Percentiles rank a stretch among this genome's conserved stretches.
Conservation (phyloP, 129 eudicot species). For the Centrapalus pauciflorus region DNA sequence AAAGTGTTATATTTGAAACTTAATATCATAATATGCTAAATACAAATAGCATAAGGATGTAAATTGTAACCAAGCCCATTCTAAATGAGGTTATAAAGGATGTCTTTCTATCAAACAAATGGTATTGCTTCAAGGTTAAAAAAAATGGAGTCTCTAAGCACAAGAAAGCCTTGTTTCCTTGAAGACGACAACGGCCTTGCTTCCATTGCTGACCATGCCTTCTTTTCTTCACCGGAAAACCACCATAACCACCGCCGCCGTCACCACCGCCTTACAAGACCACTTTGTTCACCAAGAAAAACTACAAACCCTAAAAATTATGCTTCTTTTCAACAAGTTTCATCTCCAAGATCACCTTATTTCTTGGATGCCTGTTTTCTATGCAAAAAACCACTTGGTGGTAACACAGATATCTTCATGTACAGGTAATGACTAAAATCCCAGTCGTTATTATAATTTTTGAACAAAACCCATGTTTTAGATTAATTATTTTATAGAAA, state of each 20-base stretch:
- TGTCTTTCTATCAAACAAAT: too few species aligned
- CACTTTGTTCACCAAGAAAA: conserved; percentile 26
- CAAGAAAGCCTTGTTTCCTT: conserved; percentile 34
- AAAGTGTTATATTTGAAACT: too few species aligned
- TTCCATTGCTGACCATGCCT: conserved; percentile 20
- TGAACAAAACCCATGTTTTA: background rate
- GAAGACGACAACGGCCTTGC: conserved; percentile 36
- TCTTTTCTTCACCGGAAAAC: background rate
- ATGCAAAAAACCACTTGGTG: conserved; percentile 30
- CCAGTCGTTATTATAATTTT: too few species aligned
- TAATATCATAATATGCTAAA: too few species aligned
- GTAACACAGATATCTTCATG: conserved; percentile 42
- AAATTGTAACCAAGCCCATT: too few species aligned
- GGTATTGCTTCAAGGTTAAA: too few species aligned
- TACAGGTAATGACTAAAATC: conserved; percentile 35
- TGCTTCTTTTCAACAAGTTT: background rate
- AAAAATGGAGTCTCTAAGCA: conserved; percentile 28
- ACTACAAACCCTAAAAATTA: conserved; percentile 4
- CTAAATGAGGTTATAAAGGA: too few species aligned
- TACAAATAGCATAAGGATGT: too few species aligned
- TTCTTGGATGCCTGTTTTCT: conserved; percentile 26
- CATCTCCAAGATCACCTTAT: conserved; percentile 31
- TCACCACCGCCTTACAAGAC: conserved; percentile 25
- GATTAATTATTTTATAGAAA: too few species aligned
- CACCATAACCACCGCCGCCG: too few species aligned